phyloP scores from a whole-genome alignment of 139 green algal genomes.

The Coelastrella sp. region DNA sequence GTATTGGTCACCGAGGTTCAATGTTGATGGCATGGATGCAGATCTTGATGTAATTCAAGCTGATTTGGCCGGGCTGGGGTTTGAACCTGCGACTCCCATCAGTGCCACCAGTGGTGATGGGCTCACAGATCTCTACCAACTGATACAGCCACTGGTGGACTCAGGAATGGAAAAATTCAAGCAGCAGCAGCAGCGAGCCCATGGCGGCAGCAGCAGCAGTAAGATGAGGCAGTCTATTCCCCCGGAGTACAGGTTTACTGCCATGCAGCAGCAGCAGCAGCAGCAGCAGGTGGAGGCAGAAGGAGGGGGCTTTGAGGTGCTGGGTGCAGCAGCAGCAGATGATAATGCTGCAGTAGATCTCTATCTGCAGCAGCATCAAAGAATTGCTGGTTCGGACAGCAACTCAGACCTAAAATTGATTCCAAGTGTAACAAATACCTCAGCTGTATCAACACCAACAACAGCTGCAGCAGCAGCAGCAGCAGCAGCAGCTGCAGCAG shows the following conservation, averaged over 20 bases:
- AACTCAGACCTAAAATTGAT: background rate
- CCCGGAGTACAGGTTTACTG: background rate
- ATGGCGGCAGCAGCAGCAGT: slow-evolving; percentile 38
- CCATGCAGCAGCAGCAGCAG: background rate
- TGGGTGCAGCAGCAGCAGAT: slow-evolving; percentile 7
- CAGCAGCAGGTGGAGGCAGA: background rate
- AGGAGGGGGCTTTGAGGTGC: background rate
- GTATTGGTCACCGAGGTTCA: background rate
- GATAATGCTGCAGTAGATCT: slow-evolving; percentile 76
- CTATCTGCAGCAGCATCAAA: slow-evolving; percentile 66
- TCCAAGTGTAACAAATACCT: no score
- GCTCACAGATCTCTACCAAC: slow-evolving; percentile 87
- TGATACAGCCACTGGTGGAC: slow-evolving; percentile 77
- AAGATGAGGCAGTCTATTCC: background rate
- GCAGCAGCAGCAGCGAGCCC: slow-evolving; percentile 39
- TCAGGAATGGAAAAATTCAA: slow-evolving; percentile 15
- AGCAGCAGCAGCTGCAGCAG: background rate
- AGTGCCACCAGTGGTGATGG: slow-evolving; percentile 88
- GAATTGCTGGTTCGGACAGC: slow-evolving; percentile 52
- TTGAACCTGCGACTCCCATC: background rate
- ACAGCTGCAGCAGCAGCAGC: slow-evolving; percentile 37
- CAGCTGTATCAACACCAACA: background rate
- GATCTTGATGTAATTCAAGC: slow-evolving; percentile 27
- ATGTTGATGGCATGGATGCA: background rate
- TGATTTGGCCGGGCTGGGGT: slow-evolving; percentile 19